A percentile compares a stretch with the other conserved stretches of the same genome.
phyloP scores from a whole-genome alignment of 2,329 filamentous ascomycete species.

The Phyllosticta citriasiana region DNA sequence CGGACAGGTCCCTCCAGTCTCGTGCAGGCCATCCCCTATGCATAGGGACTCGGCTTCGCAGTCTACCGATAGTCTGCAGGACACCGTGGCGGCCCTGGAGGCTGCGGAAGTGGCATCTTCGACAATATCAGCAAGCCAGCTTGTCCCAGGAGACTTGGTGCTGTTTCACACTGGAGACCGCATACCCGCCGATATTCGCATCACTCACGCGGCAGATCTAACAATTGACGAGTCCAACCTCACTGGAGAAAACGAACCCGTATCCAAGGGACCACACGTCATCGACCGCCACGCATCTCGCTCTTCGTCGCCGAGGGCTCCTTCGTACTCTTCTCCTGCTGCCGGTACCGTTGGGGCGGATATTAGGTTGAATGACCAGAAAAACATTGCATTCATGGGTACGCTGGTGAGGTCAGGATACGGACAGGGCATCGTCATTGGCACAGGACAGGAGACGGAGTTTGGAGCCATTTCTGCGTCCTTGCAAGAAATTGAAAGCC shows the following conservation, averaged over 20 bases:
- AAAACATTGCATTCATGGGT: conserved; percentile 97
- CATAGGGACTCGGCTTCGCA: conserved; percentile 13
- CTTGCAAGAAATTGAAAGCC: conserved; percentile 88
- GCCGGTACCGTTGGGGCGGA: conserved; percentile 52
- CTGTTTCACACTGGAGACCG: conserved; percentile 93
- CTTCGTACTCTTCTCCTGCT: conserved; percentile 49
- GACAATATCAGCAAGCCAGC: conserved; percentile 75
- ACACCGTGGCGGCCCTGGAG: conserved; percentile 51
- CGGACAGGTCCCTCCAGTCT: conserved; percentile 22
- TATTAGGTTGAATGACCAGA: conserved; percentile 60
- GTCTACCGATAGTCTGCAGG: conserved; percentile 32
- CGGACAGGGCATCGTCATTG: conserved; percentile 93
- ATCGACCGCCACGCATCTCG: conserved; percentile 25
- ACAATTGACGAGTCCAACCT: conserved; percentile 95
- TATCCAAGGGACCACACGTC: conserved; percentile 63
- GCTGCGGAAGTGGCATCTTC: conserved; percentile 62
- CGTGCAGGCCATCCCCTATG: background rate
- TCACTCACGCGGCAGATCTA: conserved; percentile 80
- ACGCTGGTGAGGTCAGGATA: conserved; percentile 91
- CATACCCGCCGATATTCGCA: conserved; percentile 90
- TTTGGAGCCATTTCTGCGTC: conserved; percentile 95
- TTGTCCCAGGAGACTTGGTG: conserved; percentile 88
- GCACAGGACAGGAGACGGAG: conserved; percentile 85
- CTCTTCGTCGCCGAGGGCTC: conserved; percentile 36
- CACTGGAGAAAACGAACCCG: conserved; percentile 92